Evolutionary conservation across 148 eudicot genomes (phyloP).

Genomic region (Silene conica): DNA sequence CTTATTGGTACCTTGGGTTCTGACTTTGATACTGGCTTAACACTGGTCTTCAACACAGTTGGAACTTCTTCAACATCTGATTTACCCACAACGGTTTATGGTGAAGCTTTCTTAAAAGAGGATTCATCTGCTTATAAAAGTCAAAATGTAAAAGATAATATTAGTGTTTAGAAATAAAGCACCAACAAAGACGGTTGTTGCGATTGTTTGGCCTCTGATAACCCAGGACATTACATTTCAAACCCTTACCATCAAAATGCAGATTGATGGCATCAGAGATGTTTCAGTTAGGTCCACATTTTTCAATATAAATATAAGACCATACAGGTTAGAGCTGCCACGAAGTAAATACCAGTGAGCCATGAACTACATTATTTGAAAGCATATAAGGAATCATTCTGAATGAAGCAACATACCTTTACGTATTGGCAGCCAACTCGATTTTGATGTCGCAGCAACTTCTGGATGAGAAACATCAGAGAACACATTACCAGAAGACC

Average conservation of each 20-base stretch:
- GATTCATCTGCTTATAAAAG: slow-evolving; percentile 22
- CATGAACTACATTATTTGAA: background rate
- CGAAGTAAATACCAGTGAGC: background rate
- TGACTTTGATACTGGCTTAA: slow-evolving; percentile 28
- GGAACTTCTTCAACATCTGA: slow-evolving; percentile 19
- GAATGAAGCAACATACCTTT: slow-evolving; percentile 38
- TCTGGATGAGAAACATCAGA: slow-evolving; percentile 17
- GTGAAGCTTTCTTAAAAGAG: slow-evolving; percentile 15
- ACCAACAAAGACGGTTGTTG: background rate
- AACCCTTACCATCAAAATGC: background rate
- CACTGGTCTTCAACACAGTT: slow-evolving; percentile 30
- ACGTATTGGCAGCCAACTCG: slow-evolving; percentile 19
- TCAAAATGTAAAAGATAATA: background rate
- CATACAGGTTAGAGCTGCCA: background rate
- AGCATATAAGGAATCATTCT: slow-evolving; percentile 8
- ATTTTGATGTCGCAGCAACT: slow-evolving; percentile 21
- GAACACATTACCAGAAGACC: slow-evolving; percentile 6
- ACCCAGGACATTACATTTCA: background rate
- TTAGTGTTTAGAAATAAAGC: slow-evolving; percentile 5
- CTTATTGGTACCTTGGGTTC: slow-evolving; percentile 37
- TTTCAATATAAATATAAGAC: background rate
- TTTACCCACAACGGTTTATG: slow-evolving; percentile 9
- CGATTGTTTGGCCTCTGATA: background rate
- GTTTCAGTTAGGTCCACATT: background rate
- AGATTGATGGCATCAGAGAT: background rate